Conservation (phyloP, 2,329 filamentous ascomycete genomes). For the Neofusicoccum parvum region DNA sequence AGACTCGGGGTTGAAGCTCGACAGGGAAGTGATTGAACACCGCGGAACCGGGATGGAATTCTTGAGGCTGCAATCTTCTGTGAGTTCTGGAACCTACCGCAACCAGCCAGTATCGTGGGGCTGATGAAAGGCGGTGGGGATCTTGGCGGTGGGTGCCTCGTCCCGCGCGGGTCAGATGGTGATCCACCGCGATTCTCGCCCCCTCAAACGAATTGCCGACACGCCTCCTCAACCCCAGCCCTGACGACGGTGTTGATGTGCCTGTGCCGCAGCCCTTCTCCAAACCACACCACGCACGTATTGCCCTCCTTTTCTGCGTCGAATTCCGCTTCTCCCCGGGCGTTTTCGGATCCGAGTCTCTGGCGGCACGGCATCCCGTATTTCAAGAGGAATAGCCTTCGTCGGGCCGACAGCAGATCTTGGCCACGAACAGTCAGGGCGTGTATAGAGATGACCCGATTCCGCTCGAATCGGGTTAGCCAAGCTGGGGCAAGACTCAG, state of each 20-base stretch:
- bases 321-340: background rate
- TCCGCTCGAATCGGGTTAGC: background rate
- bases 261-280: background rate
- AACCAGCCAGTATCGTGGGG: background rate
- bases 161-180: constrained; percentile 7
- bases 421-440: background rate
- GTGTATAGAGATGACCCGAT: constrained; percentile 3
- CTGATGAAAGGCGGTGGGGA: background rate
- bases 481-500: background rate
- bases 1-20: too few species aligned
- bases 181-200: background rate
- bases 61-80: background rate
- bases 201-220: background rate
- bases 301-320: background rate
- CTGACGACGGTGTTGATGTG: too few species aligned
- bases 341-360: background rate
- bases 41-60: too few species aligned
- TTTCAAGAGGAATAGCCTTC: background rate
- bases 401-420: constrained; percentile 6
- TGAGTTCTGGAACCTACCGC: background rate
- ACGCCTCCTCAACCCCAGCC: background rate
- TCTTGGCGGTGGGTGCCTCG: constrained; percentile 8
- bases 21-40: too few species aligned
- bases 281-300: too few species aligned
- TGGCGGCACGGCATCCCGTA: background rate